Conservation (phyloP, 352 stramenopile genomes). For the Phytophthora sp. region DNA sequence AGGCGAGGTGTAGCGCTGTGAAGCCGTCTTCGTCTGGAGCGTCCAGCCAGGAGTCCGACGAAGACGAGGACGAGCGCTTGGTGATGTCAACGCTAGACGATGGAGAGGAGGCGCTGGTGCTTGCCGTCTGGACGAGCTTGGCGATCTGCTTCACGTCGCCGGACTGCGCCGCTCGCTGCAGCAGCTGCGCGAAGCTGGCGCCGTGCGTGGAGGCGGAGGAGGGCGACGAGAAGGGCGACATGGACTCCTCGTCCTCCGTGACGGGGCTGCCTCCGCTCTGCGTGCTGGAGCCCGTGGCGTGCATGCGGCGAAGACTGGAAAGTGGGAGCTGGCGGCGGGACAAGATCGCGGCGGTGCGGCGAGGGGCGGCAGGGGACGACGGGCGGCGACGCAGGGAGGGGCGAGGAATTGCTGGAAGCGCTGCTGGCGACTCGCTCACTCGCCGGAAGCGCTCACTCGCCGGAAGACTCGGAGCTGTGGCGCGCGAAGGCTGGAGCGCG, state of each 20-base stretch:
- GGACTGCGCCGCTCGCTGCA: conserved; percentile 51
- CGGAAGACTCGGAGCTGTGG: conserved; percentile 19
- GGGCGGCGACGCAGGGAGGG: neutral
- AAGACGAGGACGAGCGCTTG: conserved; percentile 19
- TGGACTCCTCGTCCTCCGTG: conserved; percentile 57
- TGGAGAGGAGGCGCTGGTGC: conserved; percentile 23
- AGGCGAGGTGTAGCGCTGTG: conserved; percentile 66
- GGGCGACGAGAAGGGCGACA: conserved; percentile 42
- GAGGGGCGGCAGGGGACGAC: neutral
- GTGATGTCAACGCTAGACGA: conserved; percentile 29
- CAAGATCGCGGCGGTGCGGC: neutral
- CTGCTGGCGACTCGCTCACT: conserved; percentile 18
- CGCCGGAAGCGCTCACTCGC: conserved; percentile 5
- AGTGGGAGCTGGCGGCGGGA: neutral
- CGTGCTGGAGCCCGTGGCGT: conserved; percentile 46
- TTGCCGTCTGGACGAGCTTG: conserved; percentile 47
- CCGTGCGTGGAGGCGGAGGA: conserved; percentile 31
- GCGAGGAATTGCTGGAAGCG: conserved; percentile 12
- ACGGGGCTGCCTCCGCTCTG: conserved; percentile 64
- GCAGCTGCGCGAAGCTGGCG: conserved; percentile 34
- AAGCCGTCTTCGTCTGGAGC: conserved; percentile 58
- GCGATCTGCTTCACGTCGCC: conserved; percentile 56
- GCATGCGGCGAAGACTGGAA: conserved; percentile 33
- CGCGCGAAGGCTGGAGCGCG: conserved; percentile 18
- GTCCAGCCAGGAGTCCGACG: conserved; percentile 33